These are phyloP conservation scores for Saccharomyces kudriavzevii DNA, from an alignment of 805 yeast genomes.

Conservation along the genomic window DNA sequence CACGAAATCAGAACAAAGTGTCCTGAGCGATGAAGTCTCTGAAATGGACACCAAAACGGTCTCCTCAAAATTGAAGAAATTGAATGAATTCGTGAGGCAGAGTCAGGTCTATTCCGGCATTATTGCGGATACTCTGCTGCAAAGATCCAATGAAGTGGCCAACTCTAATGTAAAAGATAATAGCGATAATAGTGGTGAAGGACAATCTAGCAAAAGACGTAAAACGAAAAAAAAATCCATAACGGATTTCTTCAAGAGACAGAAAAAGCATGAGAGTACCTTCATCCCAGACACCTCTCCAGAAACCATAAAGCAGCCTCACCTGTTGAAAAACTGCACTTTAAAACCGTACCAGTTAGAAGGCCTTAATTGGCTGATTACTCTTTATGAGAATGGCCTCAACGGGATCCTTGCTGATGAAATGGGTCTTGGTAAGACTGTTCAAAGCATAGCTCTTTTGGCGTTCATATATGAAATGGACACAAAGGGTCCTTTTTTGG, in stretches of 20 bases:
- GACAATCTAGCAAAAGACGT: constrained; percentile 12
- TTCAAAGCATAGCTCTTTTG: constrained; percentile 76
- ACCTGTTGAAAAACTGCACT: constrained; percentile 44
- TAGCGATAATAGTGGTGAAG: constrained; percentile 18
- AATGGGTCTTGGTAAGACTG: constrained; percentile 94
- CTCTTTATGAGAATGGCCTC: constrained; percentile 84
- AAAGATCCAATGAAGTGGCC: constrained; percentile 34
- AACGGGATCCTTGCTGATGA: constrained; percentile 96
- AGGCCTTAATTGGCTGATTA: constrained; percentile 85
- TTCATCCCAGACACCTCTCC: constrained; percentile 5
- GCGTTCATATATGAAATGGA: constrained; percentile 73
- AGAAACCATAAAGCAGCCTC: constrained; percentile 42
- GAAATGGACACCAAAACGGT: constrained; percentile 36
- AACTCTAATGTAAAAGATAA: constrained; percentile 7
- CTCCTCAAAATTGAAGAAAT: constrained; percentile 54
- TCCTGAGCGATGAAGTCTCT: constrained; percentile 12
- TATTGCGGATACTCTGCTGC: constrained; percentile 66
- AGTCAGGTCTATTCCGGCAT: constrained; percentile 83
- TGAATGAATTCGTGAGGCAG: constrained; percentile 72
- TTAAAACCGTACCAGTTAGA: constrained; percentile 81
- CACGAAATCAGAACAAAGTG: constrained; percentile 2
- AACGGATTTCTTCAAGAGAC: constrained; percentile 17
- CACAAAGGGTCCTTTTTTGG: constrained; percentile 65
- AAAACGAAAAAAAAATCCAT: constrained; percentile 15
- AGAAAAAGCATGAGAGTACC: constrained; percentile 6